Base-by-base conservation (phyloP, 1,284 basidiomycete genomes). In the Erythrobasidium hasegawianum region DNA sequence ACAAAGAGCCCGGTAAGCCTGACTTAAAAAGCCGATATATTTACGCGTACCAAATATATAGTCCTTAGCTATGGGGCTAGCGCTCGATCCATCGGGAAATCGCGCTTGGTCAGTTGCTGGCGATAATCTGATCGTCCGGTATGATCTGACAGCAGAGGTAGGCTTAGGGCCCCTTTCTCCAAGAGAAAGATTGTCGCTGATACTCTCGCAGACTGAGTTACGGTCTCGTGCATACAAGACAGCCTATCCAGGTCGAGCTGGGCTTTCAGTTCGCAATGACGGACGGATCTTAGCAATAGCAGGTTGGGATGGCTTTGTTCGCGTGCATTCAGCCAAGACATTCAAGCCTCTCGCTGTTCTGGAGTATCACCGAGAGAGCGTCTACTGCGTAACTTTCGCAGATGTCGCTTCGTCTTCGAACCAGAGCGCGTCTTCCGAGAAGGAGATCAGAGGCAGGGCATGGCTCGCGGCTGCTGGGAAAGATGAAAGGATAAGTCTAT, bases 221-320 rank as follows among this genome's bases (percentile, higher is more conserved):
- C n/a, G 26, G 2, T 33, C 27, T 29, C 41, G 62, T 38, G 9
- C 62, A 1, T 40, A 64, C 64, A 49, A 68, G 60, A 58, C 69
- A 1, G 38, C 69, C 8, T 67, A 59, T 24, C 57, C 68, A 2
- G 72, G 71, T 2, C 66, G 68, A 24, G 59, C 69, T 13, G 52
- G 24, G 0, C 24, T 73, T 8, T 60, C 40, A 1, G 59, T 71
- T 0, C 40, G 72, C 0, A 58, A 64, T 20, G 71, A 73, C 20
- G 70, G 68, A 0, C 64, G 62, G 14, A 47, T 75, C n/a, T 38
- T 75, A 8, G 73, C 70, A 1, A 69, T 68, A 1, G 69, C 70
- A 1, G 72, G 72, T 0, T 75, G 73, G 73, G 72, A 75, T 29
- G 72, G 72, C 22, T 43, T 71, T 22, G 50, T 70, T 2, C 71